phyloP scores from a whole-genome alignment of 768 basidiomycete species.

The Hemileccinum rubropunctum region DNA sequence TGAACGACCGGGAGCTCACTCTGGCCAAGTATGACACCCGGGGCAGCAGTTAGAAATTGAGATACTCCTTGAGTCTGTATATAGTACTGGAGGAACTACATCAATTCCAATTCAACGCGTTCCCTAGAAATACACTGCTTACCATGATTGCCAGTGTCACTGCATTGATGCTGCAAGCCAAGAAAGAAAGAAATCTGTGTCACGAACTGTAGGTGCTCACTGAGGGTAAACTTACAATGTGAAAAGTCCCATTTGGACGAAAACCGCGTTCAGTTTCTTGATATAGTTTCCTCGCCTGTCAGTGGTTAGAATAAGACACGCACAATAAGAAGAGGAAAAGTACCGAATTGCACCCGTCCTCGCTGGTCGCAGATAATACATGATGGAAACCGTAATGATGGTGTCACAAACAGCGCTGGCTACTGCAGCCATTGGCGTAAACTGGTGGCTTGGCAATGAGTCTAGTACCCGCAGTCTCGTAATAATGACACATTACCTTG shows the following conservation, averaged over 20 bases:
- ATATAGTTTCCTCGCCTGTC: slow-evolving; percentile 12
- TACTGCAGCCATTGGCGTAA: slow-evolving; percentile 1
- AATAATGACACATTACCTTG: slow-evolving; percentile 1
- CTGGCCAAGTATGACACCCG: slow-evolving; percentile 16
- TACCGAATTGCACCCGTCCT: slow-evolving; percentile 11
- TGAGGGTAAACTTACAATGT: slow-evolving; percentile 8
- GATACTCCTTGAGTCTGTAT: slow-evolving; percentile 1
- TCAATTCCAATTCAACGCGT: background rate
- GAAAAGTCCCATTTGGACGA: slow-evolving; percentile 21
- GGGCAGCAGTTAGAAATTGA: slow-evolving; percentile 7
- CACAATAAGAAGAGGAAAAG: background rate
- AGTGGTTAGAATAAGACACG: background rate
- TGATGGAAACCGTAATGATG: slow-evolving; percentile 16
- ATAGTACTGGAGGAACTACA: slow-evolving; percentile 8
- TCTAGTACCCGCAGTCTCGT: background rate
- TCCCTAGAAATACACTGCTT: background rate
- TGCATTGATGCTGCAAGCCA: slow-evolving; percentile 15
- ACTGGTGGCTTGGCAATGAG: slow-evolving; percentile 4
- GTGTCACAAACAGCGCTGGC: slow-evolving; percentile 21
- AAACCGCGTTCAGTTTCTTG: slow-evolving; percentile 9
- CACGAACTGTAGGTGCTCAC: background rate
- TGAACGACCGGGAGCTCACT: slow-evolving; percentile 4
- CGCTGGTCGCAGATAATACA: slow-evolving; percentile 13
- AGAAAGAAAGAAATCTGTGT: background rate
- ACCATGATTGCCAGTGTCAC: slow-evolving; percentile 11